These are phyloP conservation scores for Emmonsia crescens DNA, from an alignment of 2,329 filamentous ascomycete genomes.

Conservation along the genomic window DNA sequence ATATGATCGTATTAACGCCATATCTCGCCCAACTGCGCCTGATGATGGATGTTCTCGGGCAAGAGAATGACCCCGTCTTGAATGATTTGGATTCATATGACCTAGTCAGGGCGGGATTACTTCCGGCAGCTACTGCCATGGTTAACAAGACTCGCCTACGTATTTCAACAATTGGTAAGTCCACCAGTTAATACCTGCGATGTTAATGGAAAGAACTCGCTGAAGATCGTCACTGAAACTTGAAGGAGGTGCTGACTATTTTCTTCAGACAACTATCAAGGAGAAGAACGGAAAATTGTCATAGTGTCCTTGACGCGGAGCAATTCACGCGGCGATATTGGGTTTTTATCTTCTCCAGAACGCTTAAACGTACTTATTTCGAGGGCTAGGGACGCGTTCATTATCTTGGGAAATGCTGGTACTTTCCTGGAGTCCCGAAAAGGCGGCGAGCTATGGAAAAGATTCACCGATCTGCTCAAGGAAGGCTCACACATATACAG, in stretches of 20 bases:
- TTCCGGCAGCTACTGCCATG: slow-evolving; percentile 44
- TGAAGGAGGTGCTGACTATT: slow-evolving; percentile 1
- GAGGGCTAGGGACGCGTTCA: slow-evolving; percentile 52
- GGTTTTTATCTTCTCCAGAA: slow-evolving; percentile 57
- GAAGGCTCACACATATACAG: slow-evolving; percentile 43
- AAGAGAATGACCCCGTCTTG: slow-evolving; percentile 52
- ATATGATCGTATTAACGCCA: slow-evolving; percentile 58
- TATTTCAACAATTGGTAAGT: slow-evolving; percentile 59
- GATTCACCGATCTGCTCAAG: slow-evolving; percentile 48
- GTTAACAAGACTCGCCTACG: slow-evolving; percentile 44
- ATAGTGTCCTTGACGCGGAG: slow-evolving; percentile 58
- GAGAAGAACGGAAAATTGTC: slow-evolving; percentile 65
- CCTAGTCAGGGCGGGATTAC: slow-evolving; percentile 50
- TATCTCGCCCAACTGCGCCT: slow-evolving; percentile 45
- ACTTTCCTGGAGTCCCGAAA: slow-evolving; percentile 54
- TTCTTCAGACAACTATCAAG: slow-evolving; percentile 60
- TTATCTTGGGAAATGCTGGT: slow-evolving; percentile 59
- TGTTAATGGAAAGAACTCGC: too few species aligned
- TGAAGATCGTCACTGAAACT: too few species aligned
- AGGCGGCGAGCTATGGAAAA: slow-evolving; percentile 47
- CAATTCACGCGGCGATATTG: slow-evolving; percentile 53
- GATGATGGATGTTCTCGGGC: slow-evolving; percentile 39
- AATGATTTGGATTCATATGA: slow-evolving; percentile 59
- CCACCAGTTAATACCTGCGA: neutral
- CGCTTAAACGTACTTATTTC: slow-evolving; percentile 61